Base-by-base conservation (phyloP, 257 asterid species). In the Lycium ferocissimum region DNA sequence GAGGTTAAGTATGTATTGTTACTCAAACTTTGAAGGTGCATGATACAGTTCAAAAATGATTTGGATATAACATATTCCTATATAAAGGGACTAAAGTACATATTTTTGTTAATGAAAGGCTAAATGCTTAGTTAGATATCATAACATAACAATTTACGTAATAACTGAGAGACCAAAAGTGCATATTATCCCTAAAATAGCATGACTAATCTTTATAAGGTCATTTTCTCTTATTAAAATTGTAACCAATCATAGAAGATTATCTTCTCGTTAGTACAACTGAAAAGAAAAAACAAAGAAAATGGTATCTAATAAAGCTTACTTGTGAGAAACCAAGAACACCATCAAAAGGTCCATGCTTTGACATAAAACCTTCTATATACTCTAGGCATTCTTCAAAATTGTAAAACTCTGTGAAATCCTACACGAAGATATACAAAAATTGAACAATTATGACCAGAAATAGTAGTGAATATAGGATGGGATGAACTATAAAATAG, bases 261-360 rank as follows among this genome's bases (percentile, higher is more conserved):
- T 15, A 17, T 70, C 38, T 69, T 70, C 15, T 3, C 33, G 8
- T 70, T 69, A 37, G 1, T 0, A 1, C 3, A 40, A 40, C 45
- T 9, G 17, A 45, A 49, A 62, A 40, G 45, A 0, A 66, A 66
- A 40, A 20, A 18, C n/a, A 18, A 82, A 26, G 0, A 2, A 14
- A 80, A 43, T 33, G n/a, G 51, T 40, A 69, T 7, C 17, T 0
- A 8, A 15, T 37, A 49, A n/a, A 73, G n/a, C 73, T 11, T 56
- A 90, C 91, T 87, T 88, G 88, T 47, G 91, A 88, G n/a, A 87
- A 90, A 37, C 92, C 91, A 63, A 90, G 85, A 20, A 87, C 17
- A 38, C 91, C 91, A 82, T 90, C 91, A 69, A 90, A 90, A 1
- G 91, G 90, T 7, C 93, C 93, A 61, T 84, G 82, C 45, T 85